phyloP scores from a whole-genome alignment of 108 stramenopile species.

The Pseudonitzschia delicatissima region DNA sequence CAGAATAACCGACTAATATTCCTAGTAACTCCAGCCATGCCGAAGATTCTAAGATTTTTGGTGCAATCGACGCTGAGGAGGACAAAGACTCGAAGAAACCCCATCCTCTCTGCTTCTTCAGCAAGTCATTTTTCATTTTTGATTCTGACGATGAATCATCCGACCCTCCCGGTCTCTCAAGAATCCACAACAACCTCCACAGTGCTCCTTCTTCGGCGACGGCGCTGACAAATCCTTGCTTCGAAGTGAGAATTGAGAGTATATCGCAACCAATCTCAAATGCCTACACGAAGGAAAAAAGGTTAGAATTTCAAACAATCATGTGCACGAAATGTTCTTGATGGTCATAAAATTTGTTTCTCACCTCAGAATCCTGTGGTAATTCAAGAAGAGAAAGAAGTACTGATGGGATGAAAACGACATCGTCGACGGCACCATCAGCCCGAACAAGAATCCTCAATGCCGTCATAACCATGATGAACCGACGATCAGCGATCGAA shows the following conservation, averaged over 20 bases:
- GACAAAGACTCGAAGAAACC: constrained; percentile 51
- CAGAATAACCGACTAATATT: constrained; percentile 54
- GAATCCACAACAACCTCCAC: constrained; percentile 51
- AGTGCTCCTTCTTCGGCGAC: constrained; percentile 39
- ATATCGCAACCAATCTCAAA: constrained; percentile 55
- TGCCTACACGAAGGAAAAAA: constrained; percentile 12
- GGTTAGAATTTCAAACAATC: neutral
- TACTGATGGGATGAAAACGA: constrained; percentile 37
- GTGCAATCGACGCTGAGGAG: constrained; percentile 54
- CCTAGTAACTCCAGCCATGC: constrained; percentile 68
- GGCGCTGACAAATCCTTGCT: constrained; percentile 54
- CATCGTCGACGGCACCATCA: constrained; percentile 53
- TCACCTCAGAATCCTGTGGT: constrained; percentile 48
- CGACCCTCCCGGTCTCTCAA: constrained; percentile 41
- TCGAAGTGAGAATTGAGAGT: constrained; percentile 48
- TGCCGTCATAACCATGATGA: constrained; percentile 39
- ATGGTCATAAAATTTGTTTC: too few relatives aligned
- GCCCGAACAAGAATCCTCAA: constrained; percentile 36
- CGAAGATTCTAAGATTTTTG: constrained; percentile 38
- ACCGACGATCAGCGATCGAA: constrained; percentile 35
- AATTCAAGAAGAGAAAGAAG: constrained; percentile 51
- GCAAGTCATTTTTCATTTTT: constrained; percentile 17
- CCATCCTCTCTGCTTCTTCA: constrained; percentile 53
- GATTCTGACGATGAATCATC: constrained; percentile 19
- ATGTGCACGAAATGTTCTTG: neutral